Evolutionary conservation across 371 early-diverging fungal genomes (phyloP), one percentile per base, ranked within the genome.

Genomic region (Syncephalastrum racemosum): DNA sequence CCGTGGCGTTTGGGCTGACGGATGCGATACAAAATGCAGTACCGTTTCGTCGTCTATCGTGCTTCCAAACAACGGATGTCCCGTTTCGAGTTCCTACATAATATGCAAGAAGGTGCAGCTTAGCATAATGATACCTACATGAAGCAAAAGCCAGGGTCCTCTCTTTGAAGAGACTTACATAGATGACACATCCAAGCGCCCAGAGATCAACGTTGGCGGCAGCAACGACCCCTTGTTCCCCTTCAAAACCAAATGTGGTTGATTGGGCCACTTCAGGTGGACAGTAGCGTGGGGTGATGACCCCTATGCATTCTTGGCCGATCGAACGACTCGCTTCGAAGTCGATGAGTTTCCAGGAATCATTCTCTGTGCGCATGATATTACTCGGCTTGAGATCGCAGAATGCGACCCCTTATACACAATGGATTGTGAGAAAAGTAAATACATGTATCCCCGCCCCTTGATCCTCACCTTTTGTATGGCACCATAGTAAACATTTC

Each of bases 211-310:
- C 71, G 40, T 71, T 70, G 1, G 78, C 72, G 0, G 73, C 68
- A 23, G 78, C 78, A 4, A 78, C 78, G 0, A 78, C 78, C 14
- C 78, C 78, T 49, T 72, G 72, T 2, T 75, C 71, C 15, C 78
- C 78, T 54, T 78, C 78, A 10, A 74, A 49, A 1, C 78, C 78
- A 46, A 74, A 78, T 0, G 78, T 78, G 2, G 78, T 78, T 6
- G 78, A 75, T 19, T 70, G 58, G 12, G 78, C 78, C 0, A 78
- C 78, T 54, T 78, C 78, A 56, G 78, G 78, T 14, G 78, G 68
- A 40, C 63, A 63, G 25, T 63, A 58, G 6, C 64, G 64, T 16
- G 64, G 64, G 10, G 64, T 64, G 23, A 64, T 64, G 2, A 64
- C 64, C 10, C 64, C 64, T 8, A 64, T 60, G 14, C 59, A 56